Evolutionary conservation across 331 rosid species (phyloP).

Genomic region (Cucumis variabilis): DNA sequence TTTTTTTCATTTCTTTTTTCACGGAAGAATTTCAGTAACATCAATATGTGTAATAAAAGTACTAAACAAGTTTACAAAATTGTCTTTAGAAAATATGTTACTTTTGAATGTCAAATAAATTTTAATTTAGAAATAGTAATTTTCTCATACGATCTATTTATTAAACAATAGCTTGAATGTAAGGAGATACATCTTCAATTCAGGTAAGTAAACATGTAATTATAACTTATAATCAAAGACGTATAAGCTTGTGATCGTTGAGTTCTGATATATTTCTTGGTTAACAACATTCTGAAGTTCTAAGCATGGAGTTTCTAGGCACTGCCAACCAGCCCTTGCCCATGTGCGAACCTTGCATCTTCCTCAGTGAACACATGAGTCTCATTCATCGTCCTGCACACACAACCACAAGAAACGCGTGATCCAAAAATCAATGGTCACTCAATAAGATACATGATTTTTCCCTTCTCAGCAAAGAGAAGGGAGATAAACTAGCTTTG

Average conservation of each 20-base stretch:
- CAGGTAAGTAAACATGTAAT: background rate
- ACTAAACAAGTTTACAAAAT: no score
- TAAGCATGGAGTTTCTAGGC: background rate
- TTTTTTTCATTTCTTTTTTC: no score
- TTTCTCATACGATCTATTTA: no score
- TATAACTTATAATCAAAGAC: background rate
- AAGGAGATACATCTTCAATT: background rate
- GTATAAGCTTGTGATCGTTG: background rate
- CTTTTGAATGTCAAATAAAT: no score
- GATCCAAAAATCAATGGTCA: background rate
- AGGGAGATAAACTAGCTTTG: background rate
- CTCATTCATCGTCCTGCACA: slow-evolving; percentile 38
- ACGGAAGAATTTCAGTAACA: no score
- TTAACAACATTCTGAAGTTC: background rate
- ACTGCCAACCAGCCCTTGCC: slow-evolving; percentile 34
- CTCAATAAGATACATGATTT: background rate
- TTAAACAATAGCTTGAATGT: background rate
- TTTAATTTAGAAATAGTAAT: no score
- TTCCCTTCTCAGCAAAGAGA: background rate
- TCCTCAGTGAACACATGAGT: slow-evolving; percentile 45
- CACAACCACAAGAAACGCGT: background rate
- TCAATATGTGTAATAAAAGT: no score
- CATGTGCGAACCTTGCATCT: slow-evolving; percentile 40
- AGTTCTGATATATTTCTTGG: background rate
- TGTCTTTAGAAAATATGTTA: no score